Conservation (phyloP, 2,329 filamentous ascomycete species). For the Pseudocercospora cruenta region DNA sequence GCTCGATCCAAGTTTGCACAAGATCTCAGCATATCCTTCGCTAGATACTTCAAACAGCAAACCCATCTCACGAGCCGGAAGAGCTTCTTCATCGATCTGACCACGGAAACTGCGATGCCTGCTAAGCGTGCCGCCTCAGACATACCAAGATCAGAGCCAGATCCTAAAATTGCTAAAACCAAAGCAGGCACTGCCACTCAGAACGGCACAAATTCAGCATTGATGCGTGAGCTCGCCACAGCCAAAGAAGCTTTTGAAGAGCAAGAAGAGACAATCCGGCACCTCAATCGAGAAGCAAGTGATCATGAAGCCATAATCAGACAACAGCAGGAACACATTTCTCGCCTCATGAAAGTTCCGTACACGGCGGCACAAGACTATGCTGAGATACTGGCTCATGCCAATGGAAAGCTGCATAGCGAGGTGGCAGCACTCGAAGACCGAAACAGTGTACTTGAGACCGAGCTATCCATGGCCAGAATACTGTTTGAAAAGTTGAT, state of each 20-base stretch:
- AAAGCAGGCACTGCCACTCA: background rate
- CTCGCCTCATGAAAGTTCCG: background rate
- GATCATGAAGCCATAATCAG: background rate
- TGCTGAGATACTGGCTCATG: background rate
- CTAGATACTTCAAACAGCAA: background rate
- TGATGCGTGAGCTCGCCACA: background rate
- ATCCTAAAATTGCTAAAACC: background rate
- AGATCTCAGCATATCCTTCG: background rate
- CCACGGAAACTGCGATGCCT: background rate
- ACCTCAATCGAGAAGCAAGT: conserved; percentile 6
- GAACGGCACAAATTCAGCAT: background rate
- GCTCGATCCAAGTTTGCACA: background rate
- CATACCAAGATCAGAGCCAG: background rate
- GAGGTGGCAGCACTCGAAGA: background rate
- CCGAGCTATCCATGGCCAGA: background rate
- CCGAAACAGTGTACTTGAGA: background rate
- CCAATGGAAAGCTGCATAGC: background rate
- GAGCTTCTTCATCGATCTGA: background rate
- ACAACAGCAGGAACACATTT: background rate
- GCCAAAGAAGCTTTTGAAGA: conserved; percentile 3
- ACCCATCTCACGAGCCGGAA: background rate
- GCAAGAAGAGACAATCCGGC: conserved; percentile 4
- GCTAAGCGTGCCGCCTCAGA: background rate
- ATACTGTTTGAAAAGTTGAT: background rate
- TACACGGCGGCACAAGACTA: conserved; percentile 2